phyloP scores from a whole-genome alignment of 2,329 filamentous ascomycete species.

The Metarhizium sp. region DNA sequence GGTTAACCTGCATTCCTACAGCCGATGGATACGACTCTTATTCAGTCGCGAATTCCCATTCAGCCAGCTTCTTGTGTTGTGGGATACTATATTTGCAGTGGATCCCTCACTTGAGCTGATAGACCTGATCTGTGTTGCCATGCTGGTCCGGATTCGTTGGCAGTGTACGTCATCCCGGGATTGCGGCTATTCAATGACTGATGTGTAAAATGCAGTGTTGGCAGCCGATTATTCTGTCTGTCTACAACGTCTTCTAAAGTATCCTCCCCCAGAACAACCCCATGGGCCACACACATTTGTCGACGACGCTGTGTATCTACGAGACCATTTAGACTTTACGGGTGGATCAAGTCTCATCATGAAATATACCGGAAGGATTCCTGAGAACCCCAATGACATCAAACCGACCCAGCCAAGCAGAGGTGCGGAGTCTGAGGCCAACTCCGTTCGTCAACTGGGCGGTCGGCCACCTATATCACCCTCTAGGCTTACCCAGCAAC shows the following conservation, averaged over 20 bases:
- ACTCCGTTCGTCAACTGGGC: conserved; percentile 30
- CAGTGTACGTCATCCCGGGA: conserved; percentile 47
- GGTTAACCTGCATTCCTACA: conserved; percentile 21
- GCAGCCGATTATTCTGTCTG: conserved; percentile 82
- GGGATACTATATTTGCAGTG: conserved; percentile 86
- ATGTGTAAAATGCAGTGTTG: conserved; percentile 47
- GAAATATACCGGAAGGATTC: conserved; percentile 57
- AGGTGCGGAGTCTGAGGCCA: conserved; percentile 23
- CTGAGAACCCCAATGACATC: conserved; percentile 15
- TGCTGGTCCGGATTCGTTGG: conserved; percentile 89
- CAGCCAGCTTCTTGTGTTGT: conserved; percentile 71
- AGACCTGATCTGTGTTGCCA: conserved; percentile 85
- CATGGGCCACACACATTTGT: conserved; percentile 71
- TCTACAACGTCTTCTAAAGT: conserved; percentile 73
- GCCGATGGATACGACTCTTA: conserved; percentile 85
- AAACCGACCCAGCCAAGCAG: conserved; percentile 17
- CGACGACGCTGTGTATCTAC: conserved; percentile 71
- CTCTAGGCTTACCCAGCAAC: conserved; percentile 43
- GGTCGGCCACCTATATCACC: conserved; percentile 38
- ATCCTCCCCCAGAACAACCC: conserved; percentile 56
- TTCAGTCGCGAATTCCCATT: conserved; percentile 93
- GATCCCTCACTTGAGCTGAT: conserved; percentile 73
- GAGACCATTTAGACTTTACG: conserved; percentile 50
- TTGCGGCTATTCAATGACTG: conserved; percentile 10
- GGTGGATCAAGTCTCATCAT: conserved; percentile 58